Evolutionary conservation across 2,329 filamentous ascomycete genomes (phyloP).

Genomic region (Stachybotrys chlorohalonatus): DNA sequence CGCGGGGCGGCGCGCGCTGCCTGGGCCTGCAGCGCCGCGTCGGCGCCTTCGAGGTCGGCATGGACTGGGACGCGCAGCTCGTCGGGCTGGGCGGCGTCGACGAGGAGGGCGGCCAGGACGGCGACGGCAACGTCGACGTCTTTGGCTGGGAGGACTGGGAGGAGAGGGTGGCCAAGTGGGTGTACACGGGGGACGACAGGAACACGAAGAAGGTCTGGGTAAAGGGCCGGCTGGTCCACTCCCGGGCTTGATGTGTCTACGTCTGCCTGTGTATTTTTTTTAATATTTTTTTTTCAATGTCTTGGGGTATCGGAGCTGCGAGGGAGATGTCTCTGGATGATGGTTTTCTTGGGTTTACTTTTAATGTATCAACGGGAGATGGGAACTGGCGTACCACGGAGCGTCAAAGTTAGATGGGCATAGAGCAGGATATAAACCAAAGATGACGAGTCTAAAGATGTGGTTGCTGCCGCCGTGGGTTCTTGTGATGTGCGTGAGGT

Average conservation of each 20-base stretch:
- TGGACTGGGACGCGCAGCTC: conserved; percentile 86
- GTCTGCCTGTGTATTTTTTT: background rate
- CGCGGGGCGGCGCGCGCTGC: conserved; percentile 75
- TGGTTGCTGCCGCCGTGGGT: too few relatives aligned
- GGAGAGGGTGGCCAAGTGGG: conserved; percentile 84
- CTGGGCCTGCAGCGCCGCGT: conserved; percentile 64
- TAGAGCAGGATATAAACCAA: too few relatives aligned
- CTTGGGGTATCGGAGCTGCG: too few relatives aligned
- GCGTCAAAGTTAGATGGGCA: too few relatives aligned
- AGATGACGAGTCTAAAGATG: too few relatives aligned
- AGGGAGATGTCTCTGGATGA: too few relatives aligned
- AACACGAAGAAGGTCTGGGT: conserved; percentile 91
- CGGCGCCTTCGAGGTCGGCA: conserved; percentile 77
- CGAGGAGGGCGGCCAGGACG: conserved; percentile 23
- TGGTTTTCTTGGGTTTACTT: too few relatives aligned
- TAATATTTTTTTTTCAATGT: background rate
- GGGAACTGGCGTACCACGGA: too few relatives aligned
- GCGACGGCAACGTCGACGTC: conserved; percentile 62
- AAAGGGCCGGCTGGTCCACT: conserved; percentile 70
- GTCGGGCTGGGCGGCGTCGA: conserved; percentile 51
- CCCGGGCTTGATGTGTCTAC: conserved; percentile 18
- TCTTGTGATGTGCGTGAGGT: too few relatives aligned
- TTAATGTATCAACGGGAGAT: too few relatives aligned
- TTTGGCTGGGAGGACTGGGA: conserved; percentile 91
- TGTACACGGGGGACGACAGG: conserved; percentile 86